Base-by-base conservation (phyloP, 768 basidiomycete species). In the Leccinum incarnatum region DNA sequence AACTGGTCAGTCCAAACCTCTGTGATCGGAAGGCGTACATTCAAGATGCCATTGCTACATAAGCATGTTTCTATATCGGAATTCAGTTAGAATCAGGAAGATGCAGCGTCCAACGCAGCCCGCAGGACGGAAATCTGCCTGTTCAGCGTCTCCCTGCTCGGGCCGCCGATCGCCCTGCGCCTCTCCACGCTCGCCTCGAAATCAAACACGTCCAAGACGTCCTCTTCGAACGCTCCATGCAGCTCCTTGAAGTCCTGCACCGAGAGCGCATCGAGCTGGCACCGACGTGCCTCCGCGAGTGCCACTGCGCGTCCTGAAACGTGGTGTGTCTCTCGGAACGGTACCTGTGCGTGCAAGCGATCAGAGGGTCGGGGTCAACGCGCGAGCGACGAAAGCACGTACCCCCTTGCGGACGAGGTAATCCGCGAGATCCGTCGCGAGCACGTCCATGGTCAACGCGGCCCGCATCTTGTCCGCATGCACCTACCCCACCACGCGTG, bases 331-430 rank as follows among this genome's bases (percentile, higher is more conserved):
- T 98, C 94, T 47, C 97, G 88, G 85, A 99, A 98, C 8, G 97
- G 97, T 46, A 95, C 91, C 95, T 97, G 23, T 21, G 21, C 2
- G 12, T 21, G 23, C 14, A 25, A 23, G 46, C 46, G 23, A 46
- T 5, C 21, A n/a, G 11, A 0, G 14, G 34, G 37, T 37, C 8
- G 17, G 17, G 37, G 37, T 8, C 23, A 1, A 23, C 21, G 7
- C 32, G 48, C 36, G 53, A 52, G 53, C 54, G 27, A 37, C 57
- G 34, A 29, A 47, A 59, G 51, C 4, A 81, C 91, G 64, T 74
- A 97, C 96, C 63, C 97, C 96, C 81, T 97, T 98, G 66, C 95
- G 90, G 61, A 99, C 97, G 42, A 99, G 89, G 74, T 99, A 98
- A 72, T 99, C 96, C 9, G 97, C 97, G 27, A 99, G 77, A 68